These are phyloP conservation scores for Botrytis aclada DNA, from an alignment of 2,329 filamentous ascomycete species.

Conservation along the genomic window DNA sequence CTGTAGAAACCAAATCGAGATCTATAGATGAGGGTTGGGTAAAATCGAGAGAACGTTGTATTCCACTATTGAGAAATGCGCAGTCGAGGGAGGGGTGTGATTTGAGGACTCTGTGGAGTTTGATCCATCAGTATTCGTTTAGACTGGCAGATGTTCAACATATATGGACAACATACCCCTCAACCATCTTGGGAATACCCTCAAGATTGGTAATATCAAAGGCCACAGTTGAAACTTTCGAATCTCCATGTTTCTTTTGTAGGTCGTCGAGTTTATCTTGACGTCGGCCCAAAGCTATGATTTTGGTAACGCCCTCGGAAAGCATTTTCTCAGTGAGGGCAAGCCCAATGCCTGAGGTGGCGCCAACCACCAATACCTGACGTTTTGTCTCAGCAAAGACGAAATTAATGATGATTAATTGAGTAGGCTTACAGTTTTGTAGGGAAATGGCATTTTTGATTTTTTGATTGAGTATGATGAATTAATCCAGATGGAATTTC, in stretches of 20 bases:
- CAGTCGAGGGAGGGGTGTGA: conserved; percentile 32
- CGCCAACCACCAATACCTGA: conserved; percentile 52
- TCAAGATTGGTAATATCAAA: conserved; percentile 21
- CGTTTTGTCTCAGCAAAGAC: conserved; percentile 33
- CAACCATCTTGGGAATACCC: neutral
- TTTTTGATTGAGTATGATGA: neutral
- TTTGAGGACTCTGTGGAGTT: conserved; percentile 4
- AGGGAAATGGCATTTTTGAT: neutral
- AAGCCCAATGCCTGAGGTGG: conserved; percentile 53
- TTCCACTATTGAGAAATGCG: conserved; percentile 37
- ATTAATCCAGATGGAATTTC: no score
- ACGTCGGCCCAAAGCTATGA: conserved; percentile 54
- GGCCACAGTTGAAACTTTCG: neutral
- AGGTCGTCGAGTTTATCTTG: conserved; percentile 43
- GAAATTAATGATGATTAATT: neutral
- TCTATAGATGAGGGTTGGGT: conserved; percentile 26
- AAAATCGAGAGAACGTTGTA: conserved; percentile 32
- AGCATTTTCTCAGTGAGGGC: conserved; percentile 46
- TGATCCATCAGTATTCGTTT: neutral
- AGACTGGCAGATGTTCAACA: neutral
- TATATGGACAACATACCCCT: neutral
- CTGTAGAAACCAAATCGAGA: conserved; percentile 35
- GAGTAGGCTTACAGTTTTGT: neutral
- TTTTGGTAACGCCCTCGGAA: conserved; percentile 44
- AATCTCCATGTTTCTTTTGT: conserved; percentile 34